These are phyloP conservation scores for Citropsis articulata DNA, from an alignment of 345 rosid species.

Conservation along the genomic window DNA sequence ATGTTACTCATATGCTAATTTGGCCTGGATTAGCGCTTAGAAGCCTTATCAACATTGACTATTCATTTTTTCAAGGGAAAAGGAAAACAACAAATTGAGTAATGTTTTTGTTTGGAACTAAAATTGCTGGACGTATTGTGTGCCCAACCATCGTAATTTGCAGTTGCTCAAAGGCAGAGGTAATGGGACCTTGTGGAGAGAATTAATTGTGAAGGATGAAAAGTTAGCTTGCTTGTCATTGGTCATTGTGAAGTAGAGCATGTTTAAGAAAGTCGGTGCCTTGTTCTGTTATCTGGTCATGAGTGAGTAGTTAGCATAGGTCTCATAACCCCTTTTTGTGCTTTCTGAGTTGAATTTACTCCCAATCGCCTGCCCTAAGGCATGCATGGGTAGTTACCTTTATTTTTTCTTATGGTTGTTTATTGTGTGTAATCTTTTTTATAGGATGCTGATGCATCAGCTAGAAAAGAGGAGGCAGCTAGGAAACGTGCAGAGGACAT, in stretches of 20 bases:
- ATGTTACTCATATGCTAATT: not conserved
- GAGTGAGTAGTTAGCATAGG: not conserved
- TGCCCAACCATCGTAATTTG: not conserved
- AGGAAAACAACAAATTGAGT: not conserved
- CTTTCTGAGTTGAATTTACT: not conserved
- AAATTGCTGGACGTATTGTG: not conserved
- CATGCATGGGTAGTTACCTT: not conserved
- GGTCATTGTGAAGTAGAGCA: not conserved
- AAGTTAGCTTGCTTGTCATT: not conserved
- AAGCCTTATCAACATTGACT: not conserved
- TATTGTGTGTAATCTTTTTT: not conserved
- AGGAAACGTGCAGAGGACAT: constrained; percentile 81
- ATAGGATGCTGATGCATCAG: constrained; percentile 66
- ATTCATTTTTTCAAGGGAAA: not conserved
- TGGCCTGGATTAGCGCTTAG: not conserved
- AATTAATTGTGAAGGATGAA: not conserved
- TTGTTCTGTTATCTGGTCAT: not conserved
- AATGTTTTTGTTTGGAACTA: not conserved
- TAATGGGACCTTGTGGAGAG: not conserved
- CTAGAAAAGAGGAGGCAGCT: constrained; percentile 68
- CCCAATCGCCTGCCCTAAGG: not conserved
- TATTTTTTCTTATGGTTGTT: not conserved
- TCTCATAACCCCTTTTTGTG: not conserved
- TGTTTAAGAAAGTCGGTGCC: not conserved
- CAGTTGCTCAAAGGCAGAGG: not conserved